Percentiles rank a stretch among this genome's conserved stretches.
Evolutionary conservation across 2,329 filamentous ascomycete genomes (phyloP).

Genomic region (Cercospora sp.): DNA sequence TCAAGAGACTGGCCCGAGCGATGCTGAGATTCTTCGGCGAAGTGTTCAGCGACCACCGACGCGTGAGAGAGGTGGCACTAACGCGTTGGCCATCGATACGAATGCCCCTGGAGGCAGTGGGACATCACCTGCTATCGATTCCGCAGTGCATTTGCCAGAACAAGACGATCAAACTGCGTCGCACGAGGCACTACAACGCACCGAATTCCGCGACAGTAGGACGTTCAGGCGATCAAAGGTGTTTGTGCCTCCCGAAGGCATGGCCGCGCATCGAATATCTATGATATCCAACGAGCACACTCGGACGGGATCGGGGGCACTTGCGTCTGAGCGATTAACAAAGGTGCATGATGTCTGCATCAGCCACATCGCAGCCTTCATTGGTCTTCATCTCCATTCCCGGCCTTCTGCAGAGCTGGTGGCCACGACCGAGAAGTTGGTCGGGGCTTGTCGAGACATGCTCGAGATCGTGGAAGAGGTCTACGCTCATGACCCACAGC

Average conservation of each 20-base stretch:
- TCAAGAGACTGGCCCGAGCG: conserved; percentile 30
- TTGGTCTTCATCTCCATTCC: conserved; percentile 91
- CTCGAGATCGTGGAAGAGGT: conserved; percentile 79
- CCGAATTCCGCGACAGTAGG: conserved; percentile 5
- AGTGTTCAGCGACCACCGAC: conserved; percentile 1
- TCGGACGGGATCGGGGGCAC: conserved; percentile 52
- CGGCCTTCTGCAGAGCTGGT: conserved; percentile 83
- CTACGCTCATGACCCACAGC: conserved; percentile 71
- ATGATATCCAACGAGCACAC: conserved; percentile 29
- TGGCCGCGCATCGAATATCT: conserved; percentile 37
- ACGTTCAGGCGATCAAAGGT: conserved; percentile 19
- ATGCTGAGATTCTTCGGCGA: conserved; percentile 5
- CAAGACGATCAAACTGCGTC: conserved; percentile 7
- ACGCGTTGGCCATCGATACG: conserved; percentile 23
- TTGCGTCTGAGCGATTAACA: conserved; percentile 81
- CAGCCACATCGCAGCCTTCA: conserved; percentile 88
- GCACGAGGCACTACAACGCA: conserved; percentile 11
- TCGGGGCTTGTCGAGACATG: conserved; percentile 76
- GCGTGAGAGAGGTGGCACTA: neutral
- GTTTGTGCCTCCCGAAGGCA: conserved; percentile 25
- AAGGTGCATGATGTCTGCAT: conserved; percentile 83
- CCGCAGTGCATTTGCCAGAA: conserved; percentile 26
- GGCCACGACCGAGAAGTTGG: conserved; percentile 78
- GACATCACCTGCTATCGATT: conserved; percentile 23
- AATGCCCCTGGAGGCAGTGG: conserved; percentile 6